Base-by-base conservation (phyloP, 2,329 filamentous ascomycete genomes). In the Dactylella cylindrospora region DNA sequence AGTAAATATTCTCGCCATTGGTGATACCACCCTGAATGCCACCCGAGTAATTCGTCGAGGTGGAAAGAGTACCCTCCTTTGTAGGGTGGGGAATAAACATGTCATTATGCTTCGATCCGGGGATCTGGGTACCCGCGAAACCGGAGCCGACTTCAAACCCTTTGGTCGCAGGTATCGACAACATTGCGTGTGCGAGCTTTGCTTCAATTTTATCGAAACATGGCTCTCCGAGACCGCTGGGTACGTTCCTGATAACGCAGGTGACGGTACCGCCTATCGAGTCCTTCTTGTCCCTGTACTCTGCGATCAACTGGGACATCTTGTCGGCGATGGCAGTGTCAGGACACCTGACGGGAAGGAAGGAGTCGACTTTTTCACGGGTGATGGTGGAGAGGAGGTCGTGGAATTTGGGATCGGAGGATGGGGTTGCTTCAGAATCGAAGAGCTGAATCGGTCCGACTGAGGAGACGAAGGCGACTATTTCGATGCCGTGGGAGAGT, bases 201-300 rank as follows among this genome's bases (percentile, higher is more conserved):
- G 93, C 93, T 77, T 98, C 90, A 36, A 97, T 79, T 78, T 97
- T 97, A 74, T 95, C 88, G 73, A 98, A 97, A 74, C 83, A 87
- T 0, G 91, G 93, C 78, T 97, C 93, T 60, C 93, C 93, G 2
- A 97, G 80, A 0, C 91, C 91, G 32, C 82, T 80, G 22, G 91
- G 93, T 5, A 83, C 82, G 70, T 94, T 91, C 66, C 87, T 82
- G 71, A 97, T 90, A 31, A 97, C 87, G 70, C 91, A 97, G 38
- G 90, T 95, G 13, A 97, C 90, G 9, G 89, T 95, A 64, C 93
- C 93, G 59, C 93, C 93, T 67, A 95, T 96, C 75, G 86, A 91
- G 77, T 97, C 91, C 59, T 88, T 74, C 57, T 78, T 79, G 68
- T 95, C 88, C 52, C 84, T 80, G 76, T 86, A 90, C 38, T 84